Evolutionary conservation across 1,284 basidiomycete species (phyloP).

Genomic region (Melampsora larici-populina): DNA sequence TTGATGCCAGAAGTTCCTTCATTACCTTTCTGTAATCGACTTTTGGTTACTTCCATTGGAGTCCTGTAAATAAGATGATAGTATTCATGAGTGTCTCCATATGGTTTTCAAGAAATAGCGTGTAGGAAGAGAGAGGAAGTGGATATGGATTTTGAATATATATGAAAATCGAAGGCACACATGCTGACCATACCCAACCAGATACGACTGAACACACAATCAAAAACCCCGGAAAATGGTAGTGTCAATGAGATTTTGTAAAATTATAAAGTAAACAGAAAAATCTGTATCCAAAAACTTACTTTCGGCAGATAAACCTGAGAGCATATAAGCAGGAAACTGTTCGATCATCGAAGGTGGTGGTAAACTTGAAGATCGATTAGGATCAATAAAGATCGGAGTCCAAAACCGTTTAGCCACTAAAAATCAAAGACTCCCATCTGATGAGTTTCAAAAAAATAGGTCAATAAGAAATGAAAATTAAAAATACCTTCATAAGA

Average conservation of each 20-base stretch:
- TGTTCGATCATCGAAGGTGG: conserved; percentile 6
- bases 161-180: background rate
- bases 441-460: no score
- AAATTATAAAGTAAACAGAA: background rate
- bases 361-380: background rate
- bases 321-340: conserved; percentile 8
- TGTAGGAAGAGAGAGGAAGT: no score
- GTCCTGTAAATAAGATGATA: background rate
- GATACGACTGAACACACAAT: background rate
- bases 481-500: background rate
- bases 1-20: background rate
- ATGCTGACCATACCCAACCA: conserved; percentile 8
- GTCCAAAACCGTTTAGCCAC: conserved; percentile 3
- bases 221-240: background rate
- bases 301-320: conserved; percentile 7
- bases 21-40: background rate
- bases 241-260: background rate
- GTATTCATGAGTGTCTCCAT: background rate
- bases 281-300: background rate
- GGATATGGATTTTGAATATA: no score
- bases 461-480: no score
- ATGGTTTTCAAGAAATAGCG: no score
- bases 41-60: background rate
- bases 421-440: background rate
- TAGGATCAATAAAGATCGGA: background rate